phyloP scores from a whole-genome alignment of 805 yeast genomes.

The Candida xyloterini region DNA sequence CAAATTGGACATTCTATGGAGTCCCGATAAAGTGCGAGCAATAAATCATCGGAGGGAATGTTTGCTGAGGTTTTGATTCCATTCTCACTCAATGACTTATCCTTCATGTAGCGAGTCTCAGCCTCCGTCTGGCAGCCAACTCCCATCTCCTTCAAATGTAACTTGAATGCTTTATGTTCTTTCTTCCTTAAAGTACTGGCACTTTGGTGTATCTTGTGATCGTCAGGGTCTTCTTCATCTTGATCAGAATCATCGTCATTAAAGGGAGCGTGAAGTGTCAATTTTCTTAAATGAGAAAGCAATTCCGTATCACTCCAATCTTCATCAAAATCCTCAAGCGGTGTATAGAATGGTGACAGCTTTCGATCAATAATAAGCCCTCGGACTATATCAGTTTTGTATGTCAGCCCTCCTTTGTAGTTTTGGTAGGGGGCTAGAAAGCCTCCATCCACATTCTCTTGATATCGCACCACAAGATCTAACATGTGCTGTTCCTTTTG shows the following conservation, averaged over 20 bases:
- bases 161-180: conserved; percentile 44
- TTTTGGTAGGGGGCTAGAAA: conserved; percentile 88
- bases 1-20: conserved; percentile 93
- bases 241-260: conserved; percentile 41
- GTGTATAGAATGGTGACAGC: conserved; percentile 88
- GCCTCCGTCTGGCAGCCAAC: conserved; percentile 36
- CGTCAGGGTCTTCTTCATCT: conserved; percentile 60
- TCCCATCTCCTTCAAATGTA: conserved; percentile 40
- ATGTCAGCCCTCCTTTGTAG: conserved; percentile 74
- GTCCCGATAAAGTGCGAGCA: conserved; percentile 59
- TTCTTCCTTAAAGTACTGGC: conserved; percentile 44
- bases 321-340: conserved; percentile 74
- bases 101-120: conserved; percentile 31
- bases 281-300: conserved; percentile 45
- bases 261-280: conserved; percentile 55
- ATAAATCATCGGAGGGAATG: conserved; percentile 43
- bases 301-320: conserved; percentile 72
- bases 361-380: conserved; percentile 63
- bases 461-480: conserved; percentile 55
- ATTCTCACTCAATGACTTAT: conserved; percentile 24
- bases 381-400: conserved; percentile 69
- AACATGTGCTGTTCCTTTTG: conserved; percentile 51
- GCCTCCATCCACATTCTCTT: conserved; percentile 91
- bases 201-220: conserved; percentile 54
- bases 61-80: conserved; percentile 30